Evolutionary conservation across 2,329 filamentous ascomycete species (phyloP), one percentile per base, ranked within the genome.

Genomic region (Fusarium denticulatum): DNA sequence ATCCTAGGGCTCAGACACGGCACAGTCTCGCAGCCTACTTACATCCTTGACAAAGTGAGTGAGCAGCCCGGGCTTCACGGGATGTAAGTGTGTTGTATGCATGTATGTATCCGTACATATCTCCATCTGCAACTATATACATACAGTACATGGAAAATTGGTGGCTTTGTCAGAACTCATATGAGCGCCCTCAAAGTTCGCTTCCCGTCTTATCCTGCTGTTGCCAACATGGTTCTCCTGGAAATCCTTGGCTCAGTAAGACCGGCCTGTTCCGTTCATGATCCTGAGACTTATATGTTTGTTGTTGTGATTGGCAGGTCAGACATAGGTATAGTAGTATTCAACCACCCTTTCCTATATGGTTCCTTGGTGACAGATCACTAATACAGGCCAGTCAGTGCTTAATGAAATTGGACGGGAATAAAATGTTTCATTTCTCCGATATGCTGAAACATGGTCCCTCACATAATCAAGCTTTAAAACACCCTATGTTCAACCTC

Each of bases 1-100:
- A 67, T 61, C 63, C 64, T 46, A 61, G 64, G 42, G 42, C 47
- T 68, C 47, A 69, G 68, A 70, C 53, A 69, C 65, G 67, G 67
- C 67, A 66, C 66, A 70, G 69, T 50, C 49, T 60, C 39, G 60
- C 57, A 64, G 47, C 66, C 57, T 45, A 45, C 60, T 50, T 45
- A 36, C 36, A 69, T 42, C 67, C 67, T 64, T 69, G 67, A 39
- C 28, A 52, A 58, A 52, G 67, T 39, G n/a, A 58, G 36, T 45
- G 37, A 37, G 30, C 42, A 52, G 28, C 36, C 53, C 64, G 39
- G 26, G 46, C 47, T 56, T 62, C 34, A 18, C 32, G 34, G 49
- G 37, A 67, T 45, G 53, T 46, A 28, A 22, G 42, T 26, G 30
- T 52, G 43, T 16, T 61, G 26, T 64, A 64, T 50, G 61, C 32